Percentiles rank a stretch among this genome's conserved stretches.
phyloP scores from a whole-genome alignment of 192 early-diverging fungal genomes.

The Gamsiella multidivaricata region DNA sequence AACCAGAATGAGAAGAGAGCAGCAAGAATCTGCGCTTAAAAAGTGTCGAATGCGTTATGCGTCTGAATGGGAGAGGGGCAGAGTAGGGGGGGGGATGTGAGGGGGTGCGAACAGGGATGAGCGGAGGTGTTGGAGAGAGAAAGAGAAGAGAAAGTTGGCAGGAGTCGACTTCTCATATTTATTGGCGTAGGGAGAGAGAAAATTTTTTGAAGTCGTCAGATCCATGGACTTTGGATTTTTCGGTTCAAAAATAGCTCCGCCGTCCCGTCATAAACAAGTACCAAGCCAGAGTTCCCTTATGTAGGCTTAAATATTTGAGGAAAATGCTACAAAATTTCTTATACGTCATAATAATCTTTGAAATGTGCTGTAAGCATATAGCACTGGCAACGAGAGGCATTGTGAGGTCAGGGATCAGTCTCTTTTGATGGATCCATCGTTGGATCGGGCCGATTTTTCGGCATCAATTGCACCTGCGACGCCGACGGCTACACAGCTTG shows the following conservation, averaged over 20 bases:
- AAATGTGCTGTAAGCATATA: slow-evolving; percentile 14
- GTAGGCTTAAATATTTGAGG: too few relatives aligned
- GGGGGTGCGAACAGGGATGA: background rate
- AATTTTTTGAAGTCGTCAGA: slow-evolving; percentile 24
- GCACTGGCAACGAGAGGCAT: background rate
- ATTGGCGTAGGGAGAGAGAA: slow-evolving; percentile 2
- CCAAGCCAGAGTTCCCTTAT: too few relatives aligned
- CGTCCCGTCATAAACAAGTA: too few relatives aligned
- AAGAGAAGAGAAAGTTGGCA: slow-evolving; percentile 6
- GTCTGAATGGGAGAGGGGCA: background rate
- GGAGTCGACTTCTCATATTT: slow-evolving; percentile 13
- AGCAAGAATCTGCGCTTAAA: too few relatives aligned
- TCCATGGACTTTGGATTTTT: slow-evolving; percentile 24
- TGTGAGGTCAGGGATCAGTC: background rate
- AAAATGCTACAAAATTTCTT: too few relatives aligned
- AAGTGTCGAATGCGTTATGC: too few relatives aligned
- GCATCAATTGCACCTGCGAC: too few relatives aligned
- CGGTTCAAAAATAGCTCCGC: too few relatives aligned
- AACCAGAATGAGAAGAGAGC: background rate
- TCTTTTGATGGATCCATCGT: too few relatives aligned
- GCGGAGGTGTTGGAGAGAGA: background rate
- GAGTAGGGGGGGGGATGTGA: background rate
- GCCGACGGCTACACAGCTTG: too few relatives aligned
- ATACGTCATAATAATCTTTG: too few relatives aligned
- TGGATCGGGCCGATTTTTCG: too few relatives aligned